These are phyloP conservation scores for Xylariaceae sp. DNA, from an alignment of 2,329 filamentous ascomycete genomes.

Conservation along the genomic window DNA sequence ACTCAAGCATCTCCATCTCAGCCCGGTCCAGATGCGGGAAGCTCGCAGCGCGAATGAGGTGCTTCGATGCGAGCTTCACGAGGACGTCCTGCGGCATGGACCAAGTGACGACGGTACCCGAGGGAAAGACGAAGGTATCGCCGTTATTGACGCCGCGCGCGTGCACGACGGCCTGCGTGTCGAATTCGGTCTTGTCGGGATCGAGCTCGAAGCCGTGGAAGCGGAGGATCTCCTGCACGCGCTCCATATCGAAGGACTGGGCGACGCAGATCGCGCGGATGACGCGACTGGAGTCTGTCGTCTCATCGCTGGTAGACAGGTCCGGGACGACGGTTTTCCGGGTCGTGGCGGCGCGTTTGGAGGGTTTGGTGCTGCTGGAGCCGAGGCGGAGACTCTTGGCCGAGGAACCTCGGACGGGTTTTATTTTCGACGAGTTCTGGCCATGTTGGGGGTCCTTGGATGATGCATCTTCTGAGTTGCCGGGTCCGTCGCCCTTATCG, in stretches of 20 bases:
- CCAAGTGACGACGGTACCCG: slow-evolving; percentile 91
- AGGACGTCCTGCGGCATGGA: slow-evolving; percentile 73
- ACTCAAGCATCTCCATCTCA: slow-evolving; percentile 88
- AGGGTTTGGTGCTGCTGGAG: slow-evolving; percentile 59
- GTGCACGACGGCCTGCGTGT: slow-evolving; percentile 58
- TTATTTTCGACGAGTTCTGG: slow-evolving; percentile 38
- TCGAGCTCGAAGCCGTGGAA: slow-evolving; percentile 58
- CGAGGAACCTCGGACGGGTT: slow-evolving; percentile 40
- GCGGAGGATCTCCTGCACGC: slow-evolving; percentile 52
- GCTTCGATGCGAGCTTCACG: slow-evolving; percentile 61
- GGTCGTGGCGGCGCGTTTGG: slow-evolving; percentile 40
- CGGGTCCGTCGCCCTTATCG: slow-evolving; percentile 24
- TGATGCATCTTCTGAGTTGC: slow-evolving; percentile 1
- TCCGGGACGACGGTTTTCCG: slow-evolving; percentile 31
- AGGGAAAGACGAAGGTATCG: slow-evolving; percentile 94
- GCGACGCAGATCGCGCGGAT: slow-evolving; percentile 58
- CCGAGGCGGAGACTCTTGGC: slow-evolving; percentile 69
- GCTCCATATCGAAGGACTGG: slow-evolving; percentile 59
- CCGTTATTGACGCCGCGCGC: slow-evolving; percentile 59
- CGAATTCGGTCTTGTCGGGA: slow-evolving; percentile 56
- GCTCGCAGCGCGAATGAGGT: slow-evolving; percentile 70
- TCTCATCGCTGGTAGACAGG: slow-evolving; percentile 34
- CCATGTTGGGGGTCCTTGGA: slow-evolving; percentile 3
- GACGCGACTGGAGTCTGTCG: slow-evolving; percentile 36
- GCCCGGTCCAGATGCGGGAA: slow-evolving; percentile 64